Evolutionary conservation across 345 rosid species (phyloP), one percentile per base, ranked within the genome.

Genomic region (Ricinus communis): DNA sequence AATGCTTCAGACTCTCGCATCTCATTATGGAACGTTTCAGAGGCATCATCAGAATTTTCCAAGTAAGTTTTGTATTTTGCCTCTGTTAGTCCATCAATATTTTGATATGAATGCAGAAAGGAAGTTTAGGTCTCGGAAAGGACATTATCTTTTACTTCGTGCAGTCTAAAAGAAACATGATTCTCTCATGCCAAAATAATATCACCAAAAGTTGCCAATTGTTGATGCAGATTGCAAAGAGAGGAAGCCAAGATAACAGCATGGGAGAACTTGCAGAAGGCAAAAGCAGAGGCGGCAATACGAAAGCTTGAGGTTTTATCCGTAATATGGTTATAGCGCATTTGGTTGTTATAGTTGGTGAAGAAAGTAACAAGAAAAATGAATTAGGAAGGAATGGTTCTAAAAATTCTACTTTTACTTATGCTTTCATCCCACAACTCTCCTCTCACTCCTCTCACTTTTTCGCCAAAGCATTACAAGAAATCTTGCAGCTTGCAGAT

Each of bases 231-330:
- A 79, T 73, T 84, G 58, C 88, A 85, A 62, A 85, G 97, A 81
- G 93, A 92, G 71, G 99, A 91, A 87, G 93, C 96, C 24, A 87
- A 87, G 85, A 95, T 95, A 70, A 77, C 82, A 2, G 99, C 99
- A 38, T 95, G 99, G 99, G 99, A 95, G 71, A 95, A 90, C 77
- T 71, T 95, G 73, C 99, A 95, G 81, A 90, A 86, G 78, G 97
- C 97, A 46, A 95, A 90, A 85, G 99, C 97, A n/a, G 97, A 95
- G 83, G 97, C 99, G 5, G 91, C 97, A 53, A 86, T 92, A 25
- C 65, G 91, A 70, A 92, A 88, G 77, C 93, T 95, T 0, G 97
- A 95, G 99, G 99, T 94, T 31, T 12, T 15, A 25, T n/a, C n/a
- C 15, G 4, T 49, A 5, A 3, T n/a, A 16, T 16, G 5, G 53